Evolutionary conservation across 495 filamentous ascomycete genomes (phyloP).

Genomic region (Talaromyces liani): DNA sequence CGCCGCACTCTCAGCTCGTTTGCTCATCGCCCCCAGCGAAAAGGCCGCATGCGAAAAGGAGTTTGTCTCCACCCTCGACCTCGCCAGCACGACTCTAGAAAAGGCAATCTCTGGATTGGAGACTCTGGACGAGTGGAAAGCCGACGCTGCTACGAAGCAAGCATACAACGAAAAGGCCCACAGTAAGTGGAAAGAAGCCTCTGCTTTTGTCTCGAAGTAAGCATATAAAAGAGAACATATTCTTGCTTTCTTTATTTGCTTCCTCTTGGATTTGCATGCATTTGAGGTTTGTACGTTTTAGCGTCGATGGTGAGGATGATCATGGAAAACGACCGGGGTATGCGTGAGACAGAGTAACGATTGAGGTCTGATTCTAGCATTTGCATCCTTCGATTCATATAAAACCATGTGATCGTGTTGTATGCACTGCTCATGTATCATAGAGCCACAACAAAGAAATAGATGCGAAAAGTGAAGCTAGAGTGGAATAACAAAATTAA

Average conservation of each 20-base stretch:
- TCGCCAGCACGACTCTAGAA: constrained; percentile 45
- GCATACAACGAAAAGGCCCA: constrained; percentile 58
- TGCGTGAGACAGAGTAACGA: background rate
- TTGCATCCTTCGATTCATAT: background rate
- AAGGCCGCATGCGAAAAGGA: constrained; percentile 52
- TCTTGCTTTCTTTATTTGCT: background rate
- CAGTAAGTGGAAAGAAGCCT: constrained; percentile 65
- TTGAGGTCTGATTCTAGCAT: background rate
- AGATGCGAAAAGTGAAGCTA: background rate
- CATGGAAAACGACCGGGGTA: background rate
- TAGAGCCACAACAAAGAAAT: constrained; percentile 2
- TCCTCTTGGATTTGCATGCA: background rate
- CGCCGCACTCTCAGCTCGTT: constrained; percentile 51
- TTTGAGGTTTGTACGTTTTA: background rate
- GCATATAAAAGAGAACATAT: background rate
- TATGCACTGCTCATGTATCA: constrained; percentile 2
- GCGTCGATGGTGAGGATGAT: background rate
- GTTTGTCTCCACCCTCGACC: constrained; percentile 48
- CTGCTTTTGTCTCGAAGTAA: constrained; percentile 35
- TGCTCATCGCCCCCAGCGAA: constrained; percentile 50
- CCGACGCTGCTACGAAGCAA: constrained; percentile 39
- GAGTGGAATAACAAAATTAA: background rate
- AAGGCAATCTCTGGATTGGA: constrained; percentile 54
- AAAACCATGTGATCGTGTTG: background rate
- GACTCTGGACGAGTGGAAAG: constrained; percentile 54